Base-by-base conservation (phyloP, 345 rosid species). In the Theobroma cacao region DNA sequence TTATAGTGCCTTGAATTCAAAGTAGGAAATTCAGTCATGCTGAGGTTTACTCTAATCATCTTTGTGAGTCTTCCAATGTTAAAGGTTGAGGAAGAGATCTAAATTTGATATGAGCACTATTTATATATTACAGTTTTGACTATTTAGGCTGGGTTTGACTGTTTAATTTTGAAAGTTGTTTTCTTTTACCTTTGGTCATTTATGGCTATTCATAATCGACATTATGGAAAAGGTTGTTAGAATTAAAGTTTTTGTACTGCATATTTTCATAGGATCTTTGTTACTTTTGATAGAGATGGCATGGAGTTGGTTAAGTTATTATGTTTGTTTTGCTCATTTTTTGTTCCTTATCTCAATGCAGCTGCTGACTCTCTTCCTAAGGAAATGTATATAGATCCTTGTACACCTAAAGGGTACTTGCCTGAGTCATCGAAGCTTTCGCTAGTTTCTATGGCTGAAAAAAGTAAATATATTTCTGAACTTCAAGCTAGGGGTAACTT, bases 351-450 rank as follows among this genome's bases (percentile, higher is more conserved):
- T 24, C 58, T 52, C 24, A 40, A 68, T 86, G 84, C 91, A 89
- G 92, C 86, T 77, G 79, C 81, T 53, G 82, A 85, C 47, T 84
- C 85, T 77, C 76, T 83, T 72, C 84, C 64, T 52, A 75, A 84
- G 72, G 84, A 80, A 81, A 70, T 80, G 59, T 28, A 78, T 61
- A 22, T 82, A 22, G 97, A 96, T 82, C 99, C 99, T 62, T 96
- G 99, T 89, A 84, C 87, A 78, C 99, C 97, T 47, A 91, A 83
- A 85, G 98, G 97, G 11, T 94, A 93, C 77, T 80, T 67, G 2
- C 73, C 71, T 61, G 81, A 77, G 17, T 85, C 86, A 74, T 80
- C 30, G 74, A 82, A 78, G 71, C 79, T 80, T 58, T 85, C 85
- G 10, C 76, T 92, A 2, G 94, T 81, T 78, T 79, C 87, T 34